Evolutionary conservation across 164 flowering plant genomes (phyloP), one percentile per base, ranked within the genome.

Genomic region (Akebia trifoliata): DNA sequence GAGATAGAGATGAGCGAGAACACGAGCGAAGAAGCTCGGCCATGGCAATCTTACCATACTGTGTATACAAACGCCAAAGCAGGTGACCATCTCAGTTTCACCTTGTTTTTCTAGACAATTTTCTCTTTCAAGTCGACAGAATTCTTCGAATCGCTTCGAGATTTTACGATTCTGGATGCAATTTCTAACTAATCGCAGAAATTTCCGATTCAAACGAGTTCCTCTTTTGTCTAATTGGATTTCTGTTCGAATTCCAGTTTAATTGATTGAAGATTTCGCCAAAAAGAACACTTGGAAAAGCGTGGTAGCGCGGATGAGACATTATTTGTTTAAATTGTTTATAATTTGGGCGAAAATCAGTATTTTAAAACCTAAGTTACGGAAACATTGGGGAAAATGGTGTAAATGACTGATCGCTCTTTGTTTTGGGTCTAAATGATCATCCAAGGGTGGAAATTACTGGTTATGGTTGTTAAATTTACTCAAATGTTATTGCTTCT

Each of bases 1-100:
- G 50, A 12, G 34, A 6, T 7, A 25, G 79, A 73, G 58, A 72
- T 67, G 54, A 65, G 61, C 31, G 76, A 70, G 17, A 50, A 38
- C 0, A 43, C 22, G 31, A 63, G 39, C 63, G 74, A 56, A 26
- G 30, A 38, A 31, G 68, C 74, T 54, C 73, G 78, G 72, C 97
- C 99, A 75, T 93, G 99, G 99, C 84, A 87, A 46, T 90, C 96
- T 2, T 90, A 84, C 50, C 76, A 83, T 73, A 86, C 97, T 12
- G 99, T 74, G 14, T 93, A 77, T 67, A 93, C 99, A 32, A 93
- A 81, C 64, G 97, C 96, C 61, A 93, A 90, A 84, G 99, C 99
- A 58, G 99, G 99, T 86, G 57, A 11, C n/a, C 1, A 3, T 21
- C 0, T 2, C 5, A 6, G 26, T 15, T 8, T n/a, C n/a, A n/a